phyloP scores from a whole-genome alignment of 202 grass and related monocot genomes.

The Musa balbisiana region DNA sequence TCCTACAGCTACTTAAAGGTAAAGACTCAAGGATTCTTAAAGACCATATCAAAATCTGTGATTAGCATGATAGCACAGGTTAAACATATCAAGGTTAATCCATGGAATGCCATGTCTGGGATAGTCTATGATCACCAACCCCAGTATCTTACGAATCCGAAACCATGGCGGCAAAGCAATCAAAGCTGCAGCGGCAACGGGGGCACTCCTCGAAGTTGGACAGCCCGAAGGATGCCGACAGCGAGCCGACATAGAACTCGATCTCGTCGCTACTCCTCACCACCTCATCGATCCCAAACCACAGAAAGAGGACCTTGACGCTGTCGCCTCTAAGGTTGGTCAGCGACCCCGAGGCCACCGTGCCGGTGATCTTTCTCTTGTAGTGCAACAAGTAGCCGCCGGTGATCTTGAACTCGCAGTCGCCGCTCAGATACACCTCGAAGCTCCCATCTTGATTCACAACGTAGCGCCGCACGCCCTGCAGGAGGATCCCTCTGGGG shows the following conservation, averaged over 20 bases:
- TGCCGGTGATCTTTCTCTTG: constrained; percentile 30
- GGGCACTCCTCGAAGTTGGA: constrained; percentile 56
- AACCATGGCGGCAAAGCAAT: neutral
- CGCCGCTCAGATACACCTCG: constrained; percentile 51
- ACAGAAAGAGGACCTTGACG: constrained; percentile 51
- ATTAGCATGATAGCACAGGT: too few species aligned
- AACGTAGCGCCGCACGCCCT: constrained; percentile 53
- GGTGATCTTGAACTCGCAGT: constrained; percentile 41
- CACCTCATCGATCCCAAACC: constrained; percentile 53
- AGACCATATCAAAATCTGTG: too few species aligned
- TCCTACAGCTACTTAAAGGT: too few species aligned
- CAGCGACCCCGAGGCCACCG: constrained; percentile 27
- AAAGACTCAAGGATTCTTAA: too few species aligned
- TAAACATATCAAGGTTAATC: too few species aligned
- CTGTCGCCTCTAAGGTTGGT: constrained; percentile 44
- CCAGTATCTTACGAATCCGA: constrained; percentile 5
- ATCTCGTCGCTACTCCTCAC: constrained; percentile 41
- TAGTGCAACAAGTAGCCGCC: constrained; percentile 48
- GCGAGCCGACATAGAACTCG: constrained; percentile 36
- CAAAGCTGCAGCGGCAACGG: constrained; percentile 24
- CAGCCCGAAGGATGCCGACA: constrained; percentile 51
- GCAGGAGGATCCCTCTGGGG: constrained; percentile 51
- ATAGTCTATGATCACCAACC: too few species aligned
- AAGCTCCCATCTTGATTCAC: constrained; percentile 54
- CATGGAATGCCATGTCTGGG: too few species aligned